Evolutionary conservation across 371 early-diverging fungal species (phyloP).

Genomic region (Mucor piriformis): DNA sequence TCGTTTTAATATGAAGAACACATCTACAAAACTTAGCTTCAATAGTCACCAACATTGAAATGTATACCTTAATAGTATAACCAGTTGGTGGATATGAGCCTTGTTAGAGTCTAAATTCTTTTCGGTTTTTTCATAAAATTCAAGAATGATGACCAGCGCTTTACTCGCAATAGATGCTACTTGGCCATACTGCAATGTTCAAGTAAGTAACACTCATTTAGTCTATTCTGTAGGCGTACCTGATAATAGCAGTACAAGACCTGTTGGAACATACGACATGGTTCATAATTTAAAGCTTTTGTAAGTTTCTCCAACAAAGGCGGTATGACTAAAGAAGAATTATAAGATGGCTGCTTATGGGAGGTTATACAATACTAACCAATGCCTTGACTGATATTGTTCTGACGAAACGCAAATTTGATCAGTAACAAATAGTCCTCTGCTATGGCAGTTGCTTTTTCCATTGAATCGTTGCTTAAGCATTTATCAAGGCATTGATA

Average conservation of each 20-base stretch:
- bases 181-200: not conserved
- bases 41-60: not conserved
- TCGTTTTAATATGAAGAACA: conserved; percentile 16
- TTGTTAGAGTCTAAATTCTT: not conserved
- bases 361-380: not conserved
- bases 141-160: not conserved
- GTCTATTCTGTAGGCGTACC: too few relatives aligned
- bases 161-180: not conserved
- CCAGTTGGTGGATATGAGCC: too few relatives aligned
- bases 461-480: not conserved
- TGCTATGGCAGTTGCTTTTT: not conserved
- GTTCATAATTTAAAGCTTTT: too few relatives aligned
- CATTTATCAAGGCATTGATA: conserved; percentile 7
- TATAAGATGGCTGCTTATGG: too few relatives aligned
- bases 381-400: not conserved
- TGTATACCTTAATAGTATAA: too few relatives aligned
- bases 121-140: not conserved
- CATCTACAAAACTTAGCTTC: conserved; percentile 3
- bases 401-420: not conserved
- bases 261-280: too few relatives aligned
- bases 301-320: too few relatives aligned
- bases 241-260: too few relatives aligned
- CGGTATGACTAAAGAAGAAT: too few relatives aligned
- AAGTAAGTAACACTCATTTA: not conserved
- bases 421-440: conserved; percentile 2